Evolutionary conservation across 2,329 filamentous ascomycete species (phyloP), one percentile per base, ranked within the genome.

Genomic region (Periconia digitata): DNA sequence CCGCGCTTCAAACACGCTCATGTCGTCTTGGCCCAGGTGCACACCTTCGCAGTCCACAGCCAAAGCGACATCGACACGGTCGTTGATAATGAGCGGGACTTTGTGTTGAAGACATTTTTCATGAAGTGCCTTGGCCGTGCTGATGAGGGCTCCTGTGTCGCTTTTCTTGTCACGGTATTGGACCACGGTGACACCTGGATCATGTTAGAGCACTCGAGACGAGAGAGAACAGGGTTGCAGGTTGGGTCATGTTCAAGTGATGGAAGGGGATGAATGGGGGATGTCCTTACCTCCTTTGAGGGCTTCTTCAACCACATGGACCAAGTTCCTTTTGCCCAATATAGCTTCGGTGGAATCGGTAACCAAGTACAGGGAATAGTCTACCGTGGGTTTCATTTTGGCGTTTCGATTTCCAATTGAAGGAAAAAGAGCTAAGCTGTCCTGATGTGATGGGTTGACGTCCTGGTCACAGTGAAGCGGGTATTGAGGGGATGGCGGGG

Each of bases 21-120:
- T 86, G 70, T 97, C 92, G 79, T 96, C 92, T 75, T 97, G 92
- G 6, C 94, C 94, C 42, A 97, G 82, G 70, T 97, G 94, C 8
- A 96, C 90, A 39, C 94, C 94, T 74, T 96, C 92, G 48, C 89
- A 94, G 12, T 85, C 89, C 37, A 92, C 82, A 13, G 90, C 91
- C 16, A 90, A 79, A 8, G 91, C 92, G 21, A 97, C 89, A 67
- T 96, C 92, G 6, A 96, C 82, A 12, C 92, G 85, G 69, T 97
- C 94, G 67, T 97, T 97, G 76, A 97, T 91, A 46, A 97, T 77
- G 48, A 97, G 80, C 23, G 92, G 92, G 3, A 96, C 83, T 15
- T 78, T 77, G 64, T 87, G 79, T 40, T 76, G 76, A 55, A 76
- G 77, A 17, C 90, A 92, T 53, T 94, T 75, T 32, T 75, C 70